phyloP scores from a whole-genome alignment of 148 eudicot genomes.

The Spergularia bocconei region DNA sequence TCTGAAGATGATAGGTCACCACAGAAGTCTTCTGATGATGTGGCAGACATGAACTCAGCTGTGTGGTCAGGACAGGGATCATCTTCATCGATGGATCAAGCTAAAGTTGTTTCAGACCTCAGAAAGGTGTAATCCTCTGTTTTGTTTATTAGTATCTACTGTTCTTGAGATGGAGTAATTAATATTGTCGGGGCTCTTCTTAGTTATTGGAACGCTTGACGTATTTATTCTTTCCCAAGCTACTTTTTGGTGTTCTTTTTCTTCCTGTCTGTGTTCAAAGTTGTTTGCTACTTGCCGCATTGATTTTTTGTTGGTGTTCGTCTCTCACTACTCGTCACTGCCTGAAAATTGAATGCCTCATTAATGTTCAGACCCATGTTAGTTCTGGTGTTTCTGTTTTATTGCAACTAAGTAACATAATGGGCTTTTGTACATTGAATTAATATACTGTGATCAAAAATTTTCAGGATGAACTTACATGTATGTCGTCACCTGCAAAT shows the following conservation, averaged over 20 bases:
- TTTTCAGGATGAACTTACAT: constrained; percentile 55
- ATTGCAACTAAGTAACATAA: not conserved
- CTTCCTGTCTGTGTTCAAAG: not conserved
- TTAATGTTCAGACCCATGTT: constrained; percentile 6
- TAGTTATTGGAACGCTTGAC: not conserved
- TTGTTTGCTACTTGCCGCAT: no score
- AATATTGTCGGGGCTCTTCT: not conserved
- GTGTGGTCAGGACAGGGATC: constrained; percentile 32
- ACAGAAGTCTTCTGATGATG: constrained; percentile 42
- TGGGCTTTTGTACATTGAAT: constrained; percentile 1
- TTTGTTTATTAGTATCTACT: constrained; percentile 2
- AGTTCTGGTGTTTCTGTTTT: not conserved
- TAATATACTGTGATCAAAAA: not conserved
- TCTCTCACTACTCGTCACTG: not conserved
- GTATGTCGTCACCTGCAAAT: constrained; percentile 50
- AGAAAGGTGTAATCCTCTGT: constrained; percentile 47
- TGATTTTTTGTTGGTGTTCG: no score
- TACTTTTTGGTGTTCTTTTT: not conserved
- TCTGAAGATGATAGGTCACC: constrained; percentile 73
- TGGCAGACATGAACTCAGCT: constrained; percentile 32
- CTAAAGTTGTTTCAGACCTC: constrained; percentile 42
- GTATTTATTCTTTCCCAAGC: not conserved
- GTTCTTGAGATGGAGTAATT: not conserved
- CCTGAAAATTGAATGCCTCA: constrained; percentile 1
- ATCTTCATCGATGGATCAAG: constrained; percentile 35